Percentiles rank a stretch among this genome's conserved stretches.
Conservation (phyloP, 192 early-diverging fungal genomes). For the Mortierella antarctica region DNA sequence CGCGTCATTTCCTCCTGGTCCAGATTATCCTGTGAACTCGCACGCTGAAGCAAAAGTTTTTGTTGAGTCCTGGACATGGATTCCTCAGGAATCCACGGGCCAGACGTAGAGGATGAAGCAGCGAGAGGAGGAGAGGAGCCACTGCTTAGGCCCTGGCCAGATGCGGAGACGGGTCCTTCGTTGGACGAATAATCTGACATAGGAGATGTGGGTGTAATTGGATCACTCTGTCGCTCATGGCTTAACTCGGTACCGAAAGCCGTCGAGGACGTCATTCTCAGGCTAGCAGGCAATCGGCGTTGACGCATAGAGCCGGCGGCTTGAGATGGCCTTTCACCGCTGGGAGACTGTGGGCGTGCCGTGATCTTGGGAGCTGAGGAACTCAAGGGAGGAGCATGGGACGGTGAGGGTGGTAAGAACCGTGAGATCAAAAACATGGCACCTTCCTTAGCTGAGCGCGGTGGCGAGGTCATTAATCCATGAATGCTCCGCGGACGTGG, state of each 20-base stretch:
- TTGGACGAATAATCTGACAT: background rate
- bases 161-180: background rate
- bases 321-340: background rate
- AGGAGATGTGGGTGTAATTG: background rate
- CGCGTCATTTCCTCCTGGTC: slow-evolving; percentile 17
- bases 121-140: background rate
- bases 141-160: background rate
- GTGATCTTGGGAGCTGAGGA: background rate
- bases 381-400: background rate
- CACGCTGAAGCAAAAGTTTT: slow-evolving; percentile 33
- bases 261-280: slow-evolving; percentile 14
- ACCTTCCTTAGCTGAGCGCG: background rate
- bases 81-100: slow-evolving; percentile 18
- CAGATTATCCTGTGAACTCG: slow-evolving; percentile 21
- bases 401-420: slow-evolving; percentile 17
- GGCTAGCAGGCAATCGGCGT: slow-evolving; percentile 18
- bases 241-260: background rate
- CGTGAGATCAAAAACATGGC: slow-evolving; percentile 13
- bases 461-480: slow-evolving; percentile 1
- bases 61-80: slow-evolving; percentile 39
- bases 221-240: background rate
- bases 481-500: background rate
- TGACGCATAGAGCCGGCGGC: background rate
- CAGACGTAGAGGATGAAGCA: background rate
- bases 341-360: background rate